A percentile compares a stretch with the other conserved stretches of the same genome.
Conservation (phyloP, 805 yeast species). For the Candida berthetii region DNA sequence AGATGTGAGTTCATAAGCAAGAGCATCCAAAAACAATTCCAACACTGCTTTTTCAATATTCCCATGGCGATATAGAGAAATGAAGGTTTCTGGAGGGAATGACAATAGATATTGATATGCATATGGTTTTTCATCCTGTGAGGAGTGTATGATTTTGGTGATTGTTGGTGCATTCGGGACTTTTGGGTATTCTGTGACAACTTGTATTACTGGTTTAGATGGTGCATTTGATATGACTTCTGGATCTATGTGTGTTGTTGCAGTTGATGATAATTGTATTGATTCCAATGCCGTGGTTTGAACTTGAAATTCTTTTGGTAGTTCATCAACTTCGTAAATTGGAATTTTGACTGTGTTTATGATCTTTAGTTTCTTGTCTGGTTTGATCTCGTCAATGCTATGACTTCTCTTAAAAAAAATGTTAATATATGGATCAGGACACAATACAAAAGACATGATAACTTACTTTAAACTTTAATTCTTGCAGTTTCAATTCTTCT, state of each 20-base stretch:
- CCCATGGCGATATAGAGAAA: conserved; percentile 28
- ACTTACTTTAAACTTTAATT: conserved; percentile 7
- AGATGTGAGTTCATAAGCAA: not conserved
- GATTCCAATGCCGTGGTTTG: conserved; percentile 1
- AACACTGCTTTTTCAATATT: conserved; percentile 47
- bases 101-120: conserved; percentile 32
- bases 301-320: conserved; percentile 31
- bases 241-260: not conserved
- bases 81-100: conserved; percentile 20
- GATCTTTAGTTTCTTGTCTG: conserved; percentile 21
- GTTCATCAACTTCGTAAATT: conserved; percentile 33
- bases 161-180: conserved; percentile 29
- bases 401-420: conserved; percentile 43
- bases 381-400: conserved; percentile 34
- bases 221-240: no score
- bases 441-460: not conserved
- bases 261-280: not conserved
- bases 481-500: conserved; percentile 24
- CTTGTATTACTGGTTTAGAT: conserved; percentile 5
- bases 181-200: conserved; percentile 28
- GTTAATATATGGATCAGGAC: not conserved
- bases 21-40: conserved; percentile 40
- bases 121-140: conserved; percentile 13
- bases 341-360: conserved; percentile 19
- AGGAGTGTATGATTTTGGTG: not conserved